Percentiles rank a stretch among this genome's conserved stretches.
Evolutionary conservation across 176 grass and related monocot genomes (phyloP).

Genomic region (Melocanna baccifera): DNA sequence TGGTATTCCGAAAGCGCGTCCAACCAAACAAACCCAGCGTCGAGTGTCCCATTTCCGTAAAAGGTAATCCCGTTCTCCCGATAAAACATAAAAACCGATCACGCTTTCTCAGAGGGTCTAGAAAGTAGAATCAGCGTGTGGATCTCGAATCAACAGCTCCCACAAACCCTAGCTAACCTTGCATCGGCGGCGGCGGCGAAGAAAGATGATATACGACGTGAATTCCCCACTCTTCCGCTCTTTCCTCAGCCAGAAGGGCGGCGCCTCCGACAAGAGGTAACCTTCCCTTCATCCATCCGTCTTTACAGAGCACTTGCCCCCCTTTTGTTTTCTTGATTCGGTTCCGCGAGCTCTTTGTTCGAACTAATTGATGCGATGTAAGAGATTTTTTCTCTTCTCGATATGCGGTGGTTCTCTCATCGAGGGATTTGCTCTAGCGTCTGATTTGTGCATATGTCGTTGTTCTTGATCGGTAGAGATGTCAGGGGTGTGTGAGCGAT

Average conservation of each 20-base stretch:
- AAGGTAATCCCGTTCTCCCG: no score
- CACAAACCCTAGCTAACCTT: slow-evolving; percentile 36
- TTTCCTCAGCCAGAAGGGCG: slow-evolving; percentile 82
- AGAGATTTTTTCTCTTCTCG: background rate
- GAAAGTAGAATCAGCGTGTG: no score
- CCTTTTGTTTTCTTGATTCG: background rate
- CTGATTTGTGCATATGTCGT: background rate
- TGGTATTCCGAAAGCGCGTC: no score
- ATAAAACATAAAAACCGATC: no score
- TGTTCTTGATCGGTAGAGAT: background rate
- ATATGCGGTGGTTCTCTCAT: background rate
- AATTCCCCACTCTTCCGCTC: slow-evolving; percentile 64
- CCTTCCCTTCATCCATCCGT: background rate
- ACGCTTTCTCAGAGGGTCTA: no score
- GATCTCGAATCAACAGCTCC: background rate
- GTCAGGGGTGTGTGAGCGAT: background rate
- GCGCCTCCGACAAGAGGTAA: slow-evolving; percentile 60
- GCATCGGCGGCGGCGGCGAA: background rate
- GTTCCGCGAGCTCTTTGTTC: background rate
- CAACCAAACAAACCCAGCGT: no score
- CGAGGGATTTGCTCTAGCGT: background rate
- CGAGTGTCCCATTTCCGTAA: no score
- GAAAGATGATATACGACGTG: slow-evolving; percentile 78
- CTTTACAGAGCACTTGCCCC: no score
- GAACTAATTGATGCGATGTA: background rate